phyloP scores from a whole-genome alignment of 345 rosid species.

The Arabis hirsuta region DNA sequence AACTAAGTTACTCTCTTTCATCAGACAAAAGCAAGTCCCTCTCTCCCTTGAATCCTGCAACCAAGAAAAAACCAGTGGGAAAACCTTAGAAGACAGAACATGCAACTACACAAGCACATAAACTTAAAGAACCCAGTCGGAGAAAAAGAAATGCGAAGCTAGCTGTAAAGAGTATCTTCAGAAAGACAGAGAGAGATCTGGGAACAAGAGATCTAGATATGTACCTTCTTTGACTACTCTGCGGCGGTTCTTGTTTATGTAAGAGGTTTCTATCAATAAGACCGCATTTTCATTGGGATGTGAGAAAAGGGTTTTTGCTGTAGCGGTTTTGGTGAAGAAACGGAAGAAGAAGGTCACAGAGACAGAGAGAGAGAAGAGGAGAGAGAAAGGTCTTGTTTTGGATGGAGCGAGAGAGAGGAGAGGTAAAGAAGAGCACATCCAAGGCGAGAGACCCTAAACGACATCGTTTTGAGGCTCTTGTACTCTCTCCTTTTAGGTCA shows the following conservation, averaged over 20 bases:
- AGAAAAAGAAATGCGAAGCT: conserved; percentile 7
- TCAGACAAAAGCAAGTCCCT: conserved; percentile 36
- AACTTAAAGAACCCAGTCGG: neutral
- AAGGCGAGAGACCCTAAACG: conserved; percentile 41
- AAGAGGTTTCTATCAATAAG: neutral
- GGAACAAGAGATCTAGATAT: conserved; percentile 36
- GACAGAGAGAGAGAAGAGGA: conserved; percentile 17
- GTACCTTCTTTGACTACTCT: conserved; percentile 26
- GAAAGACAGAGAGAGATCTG: conserved; percentile 38
- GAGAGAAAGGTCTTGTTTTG: conserved; percentile 29
- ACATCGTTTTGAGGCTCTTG: conserved; percentile 15
- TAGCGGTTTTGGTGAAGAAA: conserved; percentile 30
- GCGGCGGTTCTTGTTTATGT: conserved; percentile 30
- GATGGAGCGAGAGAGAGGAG: conserved; percentile 29
- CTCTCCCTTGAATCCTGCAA: conserved; percentile 32
- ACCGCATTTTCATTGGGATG: conserved; percentile 24
- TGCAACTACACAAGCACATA: conserved; percentile 31
- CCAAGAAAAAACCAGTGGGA: conserved; percentile 20
- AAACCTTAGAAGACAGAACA: conserved; percentile 31
- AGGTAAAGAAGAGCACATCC: conserved; percentile 33
- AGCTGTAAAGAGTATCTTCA: conserved; percentile 23
- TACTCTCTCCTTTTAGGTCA: conserved; percentile 30
- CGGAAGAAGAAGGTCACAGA: conserved; percentile 18
- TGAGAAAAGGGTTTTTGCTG: conserved; percentile 29
- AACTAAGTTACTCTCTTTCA: conserved; percentile 29